Evolutionary conservation across 2,329 filamentous ascomycete genomes (phyloP).

Genomic region (Coleophoma eucalyptorum): DNA sequence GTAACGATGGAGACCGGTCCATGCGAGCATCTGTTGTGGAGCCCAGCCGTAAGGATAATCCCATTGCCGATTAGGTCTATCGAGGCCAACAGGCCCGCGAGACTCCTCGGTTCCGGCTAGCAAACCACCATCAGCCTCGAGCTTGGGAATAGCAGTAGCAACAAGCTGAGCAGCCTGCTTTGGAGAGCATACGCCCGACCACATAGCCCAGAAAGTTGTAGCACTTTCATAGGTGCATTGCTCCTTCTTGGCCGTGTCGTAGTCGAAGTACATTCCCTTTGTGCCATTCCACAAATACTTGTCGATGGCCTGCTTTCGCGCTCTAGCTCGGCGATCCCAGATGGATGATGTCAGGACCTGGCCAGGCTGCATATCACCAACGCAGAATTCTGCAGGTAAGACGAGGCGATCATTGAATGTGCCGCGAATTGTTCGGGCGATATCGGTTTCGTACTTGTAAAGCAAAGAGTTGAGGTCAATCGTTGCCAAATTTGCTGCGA

Average conservation of each 20-base stretch:
- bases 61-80: slow-evolving; percentile 94
- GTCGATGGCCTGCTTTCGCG: slow-evolving; percentile 81
- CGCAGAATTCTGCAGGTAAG: slow-evolving; percentile 81
- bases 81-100: slow-evolving; percentile 72
- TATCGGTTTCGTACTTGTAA: slow-evolving; percentile 97
- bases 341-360: slow-evolving; percentile 76
- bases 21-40: slow-evolving; percentile 96
- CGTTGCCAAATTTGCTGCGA: slow-evolving; percentile 85
- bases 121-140: slow-evolving; percentile 84
- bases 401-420: slow-evolving; percentile 78
- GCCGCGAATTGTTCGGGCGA: slow-evolving; percentile 78
- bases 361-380: slow-evolving; percentile 60
- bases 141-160: slow-evolving; percentile 74
- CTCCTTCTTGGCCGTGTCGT: slow-evolving; percentile 78
- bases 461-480: slow-evolving; percentile 92
- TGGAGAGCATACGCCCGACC: slow-evolving; percentile 85
- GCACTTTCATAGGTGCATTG: slow-evolving; percentile 84
- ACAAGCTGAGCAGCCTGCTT: slow-evolving; percentile 84
- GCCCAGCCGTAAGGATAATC: slow-evolving; percentile 98
- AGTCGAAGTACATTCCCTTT: slow-evolving; percentile 97
- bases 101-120: slow-evolving; percentile 88
- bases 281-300: slow-evolving; percentile 92
- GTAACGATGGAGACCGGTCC: slow-evolving; percentile 88
- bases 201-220: slow-evolving; percentile 96
- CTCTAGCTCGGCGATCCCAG: slow-evolving; percentile 87